A percentile compares a stretch with the other conserved stretches of the same genome.
Conservation (phyloP, 352 stramenopile species). For the Phytophthora colocasiae region DNA sequence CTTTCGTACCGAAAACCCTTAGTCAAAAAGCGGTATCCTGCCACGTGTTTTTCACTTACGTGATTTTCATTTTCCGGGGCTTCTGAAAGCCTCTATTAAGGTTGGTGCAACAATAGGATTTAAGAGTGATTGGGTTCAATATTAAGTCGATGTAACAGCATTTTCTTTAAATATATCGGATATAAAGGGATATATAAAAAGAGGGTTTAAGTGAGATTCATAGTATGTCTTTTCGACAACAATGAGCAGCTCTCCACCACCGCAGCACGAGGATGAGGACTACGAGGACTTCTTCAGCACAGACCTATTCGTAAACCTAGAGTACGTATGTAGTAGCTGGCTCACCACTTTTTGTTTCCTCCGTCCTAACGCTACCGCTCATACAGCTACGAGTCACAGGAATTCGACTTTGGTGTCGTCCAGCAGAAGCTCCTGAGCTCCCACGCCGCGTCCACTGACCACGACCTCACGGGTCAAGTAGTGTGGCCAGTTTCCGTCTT, state of each 20-base stretch:
- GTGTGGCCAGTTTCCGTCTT: conserved; percentile 78
- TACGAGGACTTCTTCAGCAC: conserved; percentile 66
- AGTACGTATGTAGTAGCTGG: conserved; percentile 26
- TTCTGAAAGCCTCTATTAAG: too few relatives aligned
- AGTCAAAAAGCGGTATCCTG: too few relatives aligned
- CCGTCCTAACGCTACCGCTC: not conserved
- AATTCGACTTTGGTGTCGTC: conserved; percentile 60
- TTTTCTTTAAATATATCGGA: too few relatives aligned
- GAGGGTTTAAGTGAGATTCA: not conserved
- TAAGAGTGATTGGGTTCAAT: too few relatives aligned
- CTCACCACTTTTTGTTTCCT: too few relatives aligned
- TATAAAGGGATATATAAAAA: not conserved
- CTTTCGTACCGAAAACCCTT: too few relatives aligned
- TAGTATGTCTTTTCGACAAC: not conserved
- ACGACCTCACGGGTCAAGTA: conserved; percentile 81
- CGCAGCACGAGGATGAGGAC: conserved; percentile 20
- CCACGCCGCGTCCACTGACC: conserved; percentile 68
- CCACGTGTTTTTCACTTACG: too few relatives aligned
- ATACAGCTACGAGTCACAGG: conserved; percentile 50
- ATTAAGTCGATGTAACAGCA: too few relatives aligned
- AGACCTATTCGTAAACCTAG: conserved; percentile 66
- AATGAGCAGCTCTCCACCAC: conserved; percentile 11
- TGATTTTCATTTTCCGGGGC: too few relatives aligned
- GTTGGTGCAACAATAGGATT: too few relatives aligned
- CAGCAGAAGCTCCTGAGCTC: conserved; percentile 58